Percentiles rank a stretch among this genome's conserved stretches.
Conservation (phyloP, 192 early-diverging fungal species). For the Entomortierella beljakovae region DNA sequence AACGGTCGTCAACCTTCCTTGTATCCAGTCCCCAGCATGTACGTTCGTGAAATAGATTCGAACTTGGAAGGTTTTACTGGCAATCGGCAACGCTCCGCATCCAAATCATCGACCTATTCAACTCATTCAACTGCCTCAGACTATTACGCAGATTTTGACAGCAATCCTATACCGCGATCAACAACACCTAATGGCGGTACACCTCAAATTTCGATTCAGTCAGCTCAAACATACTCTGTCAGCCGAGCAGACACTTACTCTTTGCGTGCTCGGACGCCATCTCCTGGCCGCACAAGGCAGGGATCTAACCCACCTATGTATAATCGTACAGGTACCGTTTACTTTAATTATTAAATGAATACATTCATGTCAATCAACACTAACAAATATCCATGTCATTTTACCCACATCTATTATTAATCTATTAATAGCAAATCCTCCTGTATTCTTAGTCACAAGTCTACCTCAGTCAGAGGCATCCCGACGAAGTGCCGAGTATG, state of each 20-base stretch:
- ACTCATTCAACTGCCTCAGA: slow-evolving; percentile 42
- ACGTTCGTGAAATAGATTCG: slow-evolving; percentile 21
- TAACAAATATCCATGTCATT: neutral
- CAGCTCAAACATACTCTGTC: slow-evolving; percentile 34
- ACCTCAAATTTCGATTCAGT: slow-evolving; percentile 49
- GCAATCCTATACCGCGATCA: slow-evolving; percentile 25
- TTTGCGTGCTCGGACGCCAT: slow-evolving; percentile 49
- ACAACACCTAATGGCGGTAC: slow-evolving; percentile 38
- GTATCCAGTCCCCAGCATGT: slow-evolving; percentile 42
- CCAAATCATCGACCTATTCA: slow-evolving; percentile 50
- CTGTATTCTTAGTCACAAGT: slow-evolving; percentile 48
- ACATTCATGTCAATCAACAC: neutral
- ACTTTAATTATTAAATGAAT: neutral
- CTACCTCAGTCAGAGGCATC: slow-evolving; percentile 32
- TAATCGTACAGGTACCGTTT: slow-evolving; percentile 14
- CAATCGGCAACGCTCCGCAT: slow-evolving; percentile 45
- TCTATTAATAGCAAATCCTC: slow-evolving; percentile 30
- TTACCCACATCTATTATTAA: neutral
- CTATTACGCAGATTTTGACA: slow-evolving; percentile 51
- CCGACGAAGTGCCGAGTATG: slow-evolving; percentile 45
- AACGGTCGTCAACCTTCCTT: slow-evolving; percentile 31
- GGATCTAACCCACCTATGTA: slow-evolving; percentile 41
- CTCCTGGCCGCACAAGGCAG: slow-evolving; percentile 42
- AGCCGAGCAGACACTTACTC: slow-evolving; percentile 40
- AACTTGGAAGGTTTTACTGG: slow-evolving; percentile 31